Evolutionary conservation across 2,329 filamentous ascomycete species (phyloP).

Genomic region (Colletotrichum sublineola): DNA sequence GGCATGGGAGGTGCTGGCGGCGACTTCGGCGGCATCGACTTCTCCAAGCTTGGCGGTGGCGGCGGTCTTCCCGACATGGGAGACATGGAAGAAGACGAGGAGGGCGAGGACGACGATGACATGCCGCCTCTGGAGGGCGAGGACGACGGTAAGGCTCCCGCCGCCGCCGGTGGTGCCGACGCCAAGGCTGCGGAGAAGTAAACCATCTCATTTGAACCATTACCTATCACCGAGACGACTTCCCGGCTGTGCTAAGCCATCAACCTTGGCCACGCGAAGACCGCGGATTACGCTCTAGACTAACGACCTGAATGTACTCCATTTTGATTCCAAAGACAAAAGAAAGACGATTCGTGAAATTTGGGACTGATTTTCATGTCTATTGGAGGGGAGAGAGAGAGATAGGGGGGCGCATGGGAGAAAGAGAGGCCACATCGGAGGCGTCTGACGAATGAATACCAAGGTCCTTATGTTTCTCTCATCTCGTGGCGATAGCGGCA

Average conservation of each 20-base stretch:
- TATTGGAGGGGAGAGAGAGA: not conserved
- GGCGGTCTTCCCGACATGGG: conserved; percentile 60
- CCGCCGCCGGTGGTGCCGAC: conserved; percentile 13
- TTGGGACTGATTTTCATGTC: conserved; percentile 4
- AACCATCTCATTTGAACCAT: conserved; percentile 2
- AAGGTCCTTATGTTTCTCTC: conserved; percentile 15
- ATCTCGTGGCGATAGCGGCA: conserved; percentile 8
- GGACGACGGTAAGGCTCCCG: conserved; percentile 42
- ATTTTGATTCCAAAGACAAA: conserved; percentile 33
- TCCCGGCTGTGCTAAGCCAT: conserved; percentile 11
- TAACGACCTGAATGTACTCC: conserved; percentile 41
- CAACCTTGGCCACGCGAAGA: not conserved
- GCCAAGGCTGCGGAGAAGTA: conserved; percentile 40
- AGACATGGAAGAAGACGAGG: conserved; percentile 63
- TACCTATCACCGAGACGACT: conserved; percentile 20
- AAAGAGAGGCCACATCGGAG: conserved; percentile 4
- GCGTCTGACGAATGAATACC: conserved; percentile 21
- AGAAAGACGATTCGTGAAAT: conserved; percentile 23
- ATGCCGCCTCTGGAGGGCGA: conserved; percentile 85
- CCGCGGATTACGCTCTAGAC: conserved; percentile 36
- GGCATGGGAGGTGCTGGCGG: conserved; percentile 66
- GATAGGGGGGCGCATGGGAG: too few relatives aligned
- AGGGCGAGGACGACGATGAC: conserved; percentile 80
- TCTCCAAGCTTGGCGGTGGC: conserved; percentile 86
- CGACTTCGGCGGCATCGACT: conserved; percentile 90